Conservation (phyloP, 2,329 filamentous ascomycete species). For the Verruconis gallopava region DNA sequence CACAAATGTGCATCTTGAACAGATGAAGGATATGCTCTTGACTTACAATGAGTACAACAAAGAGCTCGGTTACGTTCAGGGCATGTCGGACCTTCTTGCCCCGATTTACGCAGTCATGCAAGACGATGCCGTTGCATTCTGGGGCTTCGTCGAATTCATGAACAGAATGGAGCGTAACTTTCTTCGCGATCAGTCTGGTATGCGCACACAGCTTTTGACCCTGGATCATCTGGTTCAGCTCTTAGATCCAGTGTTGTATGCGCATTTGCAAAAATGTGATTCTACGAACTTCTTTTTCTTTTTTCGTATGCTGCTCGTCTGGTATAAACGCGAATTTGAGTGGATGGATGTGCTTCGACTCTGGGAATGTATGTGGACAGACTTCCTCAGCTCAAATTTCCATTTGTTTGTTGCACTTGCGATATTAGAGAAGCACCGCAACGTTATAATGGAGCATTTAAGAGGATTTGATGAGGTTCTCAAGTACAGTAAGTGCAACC, state of each 20-base stretch:
- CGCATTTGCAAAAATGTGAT: constrained; percentile 78
- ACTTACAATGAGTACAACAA: constrained; percentile 98
- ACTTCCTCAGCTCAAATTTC: constrained; percentile 77
- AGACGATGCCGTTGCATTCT: constrained; percentile 93
- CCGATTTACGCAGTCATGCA: constrained; percentile 96
- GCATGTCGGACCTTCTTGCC: constrained; percentile 93
- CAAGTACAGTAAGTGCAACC: constrained; percentile 64
- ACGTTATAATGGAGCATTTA: constrained; percentile 89
- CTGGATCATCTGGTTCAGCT: constrained; percentile 92
- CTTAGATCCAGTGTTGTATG: constrained; percentile 88
- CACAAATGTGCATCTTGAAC: constrained; percentile 94
- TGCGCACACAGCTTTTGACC: constrained; percentile 81
- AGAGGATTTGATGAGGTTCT: constrained; percentile 93
- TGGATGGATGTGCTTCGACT: constrained; percentile 77
- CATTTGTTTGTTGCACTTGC: constrained; percentile 90
- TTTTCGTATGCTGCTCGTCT: constrained; percentile 96
- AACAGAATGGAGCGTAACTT: constrained; percentile 97
- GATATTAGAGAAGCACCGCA: constrained; percentile 89
- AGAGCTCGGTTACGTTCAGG: constrained; percentile 91
- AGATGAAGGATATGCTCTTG: constrained; percentile 97
- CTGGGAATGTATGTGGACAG: constrained; percentile 93
- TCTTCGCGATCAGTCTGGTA: constrained; percentile 86
- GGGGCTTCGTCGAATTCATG: constrained; percentile 95
- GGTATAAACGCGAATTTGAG: constrained; percentile 95
- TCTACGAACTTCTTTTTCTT: constrained; percentile 99